These are phyloP conservation scores for Lachnellula arida DNA, from an alignment of 2,329 filamentous ascomycete genomes.

Conservation along the genomic window DNA sequence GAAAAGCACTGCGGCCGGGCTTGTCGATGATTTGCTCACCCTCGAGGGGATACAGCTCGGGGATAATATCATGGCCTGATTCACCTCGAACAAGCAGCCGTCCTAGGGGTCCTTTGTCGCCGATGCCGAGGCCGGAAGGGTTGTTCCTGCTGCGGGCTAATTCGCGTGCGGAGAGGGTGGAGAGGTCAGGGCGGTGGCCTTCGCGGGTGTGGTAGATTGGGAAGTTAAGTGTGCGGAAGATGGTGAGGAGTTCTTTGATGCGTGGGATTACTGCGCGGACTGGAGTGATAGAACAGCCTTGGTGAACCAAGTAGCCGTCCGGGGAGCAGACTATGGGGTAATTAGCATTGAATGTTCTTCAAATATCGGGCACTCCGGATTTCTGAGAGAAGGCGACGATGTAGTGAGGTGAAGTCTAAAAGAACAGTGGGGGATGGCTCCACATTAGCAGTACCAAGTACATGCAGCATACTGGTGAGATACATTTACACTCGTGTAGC, in stretches of 20 bases:
- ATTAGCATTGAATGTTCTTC: constrained; percentile 8
- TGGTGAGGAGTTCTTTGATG: constrained; percentile 36
- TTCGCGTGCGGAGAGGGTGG: constrained; percentile 52
- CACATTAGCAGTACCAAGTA: background rate
- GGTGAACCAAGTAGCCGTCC: constrained; percentile 45
- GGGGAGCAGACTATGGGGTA: constrained; percentile 35
- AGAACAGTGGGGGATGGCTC: background rate
- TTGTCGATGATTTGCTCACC: constrained; percentile 33
- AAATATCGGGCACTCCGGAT: background rate
- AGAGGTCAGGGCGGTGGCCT: constrained; percentile 50
- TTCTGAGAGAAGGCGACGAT: too few relatives aligned
- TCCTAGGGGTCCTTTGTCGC: constrained; percentile 49
- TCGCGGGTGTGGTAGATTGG: constrained; percentile 47
- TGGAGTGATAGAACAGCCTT: constrained; percentile 40
- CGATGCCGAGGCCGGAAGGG: constrained; percentile 44
- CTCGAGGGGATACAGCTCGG: constrained; percentile 32
- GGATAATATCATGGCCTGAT: constrained; percentile 51
- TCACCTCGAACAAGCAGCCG: constrained; percentile 55
- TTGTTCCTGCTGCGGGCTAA: constrained; percentile 49
- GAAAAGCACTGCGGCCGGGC: constrained; percentile 33
- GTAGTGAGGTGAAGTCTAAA: too few relatives aligned
- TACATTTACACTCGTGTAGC: too few relatives aligned
- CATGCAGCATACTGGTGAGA: background rate
- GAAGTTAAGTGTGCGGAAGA: constrained; percentile 38
- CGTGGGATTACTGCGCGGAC: constrained; percentile 41